phyloP scores from a whole-genome alignment of 2,329 filamentous ascomycete genomes.

The Stachybotrys chlorohalonatus region DNA sequence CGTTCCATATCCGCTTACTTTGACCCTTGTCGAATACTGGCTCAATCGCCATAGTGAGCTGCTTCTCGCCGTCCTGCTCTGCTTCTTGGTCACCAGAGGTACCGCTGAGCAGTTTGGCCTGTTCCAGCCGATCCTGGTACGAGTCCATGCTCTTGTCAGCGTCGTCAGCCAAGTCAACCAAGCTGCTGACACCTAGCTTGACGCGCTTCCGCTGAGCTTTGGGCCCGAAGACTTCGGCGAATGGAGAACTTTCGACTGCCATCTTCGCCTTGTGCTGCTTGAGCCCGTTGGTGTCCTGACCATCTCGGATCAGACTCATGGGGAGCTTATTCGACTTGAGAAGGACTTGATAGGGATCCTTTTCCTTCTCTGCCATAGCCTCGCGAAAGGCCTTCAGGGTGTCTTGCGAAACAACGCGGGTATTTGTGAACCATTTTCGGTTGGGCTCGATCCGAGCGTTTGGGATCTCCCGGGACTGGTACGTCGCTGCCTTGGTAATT shows the following conservation, averaged over 20 bases:
- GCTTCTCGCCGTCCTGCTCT: slow-evolving; percentile 29
- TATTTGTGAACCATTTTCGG: slow-evolving; percentile 97
- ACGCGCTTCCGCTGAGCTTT: slow-evolving; percentile 90
- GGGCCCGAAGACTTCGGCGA: slow-evolving; percentile 82
- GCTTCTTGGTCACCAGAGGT: slow-evolving; percentile 48
- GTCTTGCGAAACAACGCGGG: slow-evolving; percentile 80
- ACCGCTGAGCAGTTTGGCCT: slow-evolving; percentile 68
- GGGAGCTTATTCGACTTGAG: slow-evolving; percentile 95
- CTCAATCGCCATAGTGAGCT: slow-evolving; percentile 57
- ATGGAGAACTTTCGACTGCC: slow-evolving; percentile 78
- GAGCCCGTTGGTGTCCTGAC: slow-evolving; percentile 63
- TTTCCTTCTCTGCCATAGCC: slow-evolving; percentile 82
- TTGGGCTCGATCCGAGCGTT: slow-evolving; percentile 88
- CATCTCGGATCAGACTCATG: slow-evolving; percentile 85
- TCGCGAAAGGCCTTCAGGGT: slow-evolving; percentile 79
- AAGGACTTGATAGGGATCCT: slow-evolving; percentile 89
- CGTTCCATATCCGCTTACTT: slow-evolving; percentile 94
- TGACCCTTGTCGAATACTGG: slow-evolving; percentile 92
- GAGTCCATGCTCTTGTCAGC: slow-evolving; percentile 72
- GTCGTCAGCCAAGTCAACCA: slow-evolving; percentile 73
- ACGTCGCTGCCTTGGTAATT: slow-evolving; percentile 75
- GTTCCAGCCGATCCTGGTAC: slow-evolving; percentile 73
- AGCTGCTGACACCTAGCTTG: slow-evolving; percentile 74
- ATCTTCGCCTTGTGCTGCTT: slow-evolving; percentile 95
- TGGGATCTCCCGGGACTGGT: slow-evolving; percentile 74